Evolutionary conservation across 306 rosid species (phyloP).

Genomic region (Vachellia pachyceras): DNA sequence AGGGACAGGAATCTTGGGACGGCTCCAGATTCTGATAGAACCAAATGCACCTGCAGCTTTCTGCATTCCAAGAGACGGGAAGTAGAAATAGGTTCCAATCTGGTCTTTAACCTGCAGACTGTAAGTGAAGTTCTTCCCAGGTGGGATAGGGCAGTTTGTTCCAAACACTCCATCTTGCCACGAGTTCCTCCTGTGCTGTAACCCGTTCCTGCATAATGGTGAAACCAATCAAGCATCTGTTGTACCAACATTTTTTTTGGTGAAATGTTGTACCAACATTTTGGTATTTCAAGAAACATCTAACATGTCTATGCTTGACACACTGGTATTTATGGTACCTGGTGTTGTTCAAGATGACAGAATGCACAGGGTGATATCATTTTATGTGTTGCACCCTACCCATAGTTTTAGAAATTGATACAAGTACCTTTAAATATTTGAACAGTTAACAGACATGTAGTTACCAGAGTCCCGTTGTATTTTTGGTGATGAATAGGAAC

Average conservation of each 20-base stretch:
- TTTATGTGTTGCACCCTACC: neutral
- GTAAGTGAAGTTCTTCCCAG: conserved; percentile 56
- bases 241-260: neutral
- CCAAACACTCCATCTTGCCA: conserved; percentile 66
- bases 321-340: neutral
- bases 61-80: conserved; percentile 59
- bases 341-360: neutral
- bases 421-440: neutral
- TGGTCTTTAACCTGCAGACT: conserved; percentile 53
- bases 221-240: neutral
- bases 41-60: conserved; percentile 59
- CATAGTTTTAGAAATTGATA: neutral
- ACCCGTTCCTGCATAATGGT: conserved; percentile 69
- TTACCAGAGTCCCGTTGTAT: neutral
- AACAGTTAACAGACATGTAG: neutral
- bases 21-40: conserved; percentile 81
- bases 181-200: conserved; percentile 94
- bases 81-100: conserved; percentile 59
- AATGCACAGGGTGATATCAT: neutral
- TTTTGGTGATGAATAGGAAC: neutral
- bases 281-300: neutral
- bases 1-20: conserved; percentile 92
- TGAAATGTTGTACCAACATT: too few species aligned
- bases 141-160: conserved; percentile 53
- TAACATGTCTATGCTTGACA: neutral